Base-by-base conservation (phyloP, 768 basidiomycete species). In the Sutorius australiensis region DNA sequence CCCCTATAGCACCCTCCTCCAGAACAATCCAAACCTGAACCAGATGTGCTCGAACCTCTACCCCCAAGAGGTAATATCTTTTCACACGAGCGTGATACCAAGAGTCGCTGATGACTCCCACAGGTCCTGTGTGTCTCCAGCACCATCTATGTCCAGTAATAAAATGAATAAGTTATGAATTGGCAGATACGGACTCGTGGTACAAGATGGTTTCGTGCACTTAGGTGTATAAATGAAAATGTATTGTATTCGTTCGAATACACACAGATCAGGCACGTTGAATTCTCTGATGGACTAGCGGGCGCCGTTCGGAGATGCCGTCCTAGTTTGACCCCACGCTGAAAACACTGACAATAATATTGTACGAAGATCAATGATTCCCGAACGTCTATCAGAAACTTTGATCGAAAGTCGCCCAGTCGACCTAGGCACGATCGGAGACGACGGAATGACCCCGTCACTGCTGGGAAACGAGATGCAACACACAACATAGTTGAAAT, bases 1-100 rank as follows among this genome's bases (percentile, higher is more conserved):
- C 53, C 61, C 75, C 43, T 54, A 73, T 56, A 72, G 58, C 34
- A 77, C 77, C 19, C 71, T 89, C 21, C 64, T 74, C 54, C 61
- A 73, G 30, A 87, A 88, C 73, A 89, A 88, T 72, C 85, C 81
- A 3, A 83, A 87, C 61, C 65, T 88, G 50, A 70, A 82, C 65
- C 50, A 56, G 9, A 60, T 33, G 8, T 84, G 83, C 69, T 65
- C 65, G 31, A 84, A 84, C 70, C 75, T 87, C 48, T 81, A 81
- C 67, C 66, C 77, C 50, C 76, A 73, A 44, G 83, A 87, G 77
- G 86, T 86, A 56, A 60, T 7, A 12, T 19, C 9, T 46, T 27
- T 55, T n/a, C 43, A 48, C 13, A 11, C 39, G 0, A 16, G 32
- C 11, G n/a, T 27, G 40, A 36, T 38, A 32, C 14, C n/a, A 10